Evolutionary conservation across 2,329 filamentous ascomycete genomes (phyloP).

Genomic region (Aspergillus floridensis): DNA sequence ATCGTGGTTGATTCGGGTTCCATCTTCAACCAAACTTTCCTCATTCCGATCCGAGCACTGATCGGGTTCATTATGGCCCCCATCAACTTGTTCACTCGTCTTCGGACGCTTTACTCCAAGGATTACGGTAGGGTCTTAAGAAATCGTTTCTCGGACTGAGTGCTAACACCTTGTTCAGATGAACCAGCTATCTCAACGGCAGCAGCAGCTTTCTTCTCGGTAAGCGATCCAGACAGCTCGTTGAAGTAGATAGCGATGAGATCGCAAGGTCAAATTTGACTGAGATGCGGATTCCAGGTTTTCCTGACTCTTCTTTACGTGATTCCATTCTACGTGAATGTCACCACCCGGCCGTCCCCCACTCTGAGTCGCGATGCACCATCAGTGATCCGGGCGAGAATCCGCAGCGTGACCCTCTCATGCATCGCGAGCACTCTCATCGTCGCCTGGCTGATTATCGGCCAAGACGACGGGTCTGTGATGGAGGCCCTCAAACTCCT

Average conservation of each 20-base stretch:
- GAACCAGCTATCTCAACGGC: constrained; percentile 38
- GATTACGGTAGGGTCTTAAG: constrained; percentile 25
- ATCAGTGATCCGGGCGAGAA: constrained; percentile 81
- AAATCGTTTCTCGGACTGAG: neutral
- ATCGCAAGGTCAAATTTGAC: neutral
- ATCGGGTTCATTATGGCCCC: constrained; percentile 30
- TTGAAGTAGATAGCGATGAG: neutral
- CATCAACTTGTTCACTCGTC: constrained; percentile 29
- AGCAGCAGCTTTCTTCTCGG: constrained; percentile 39
- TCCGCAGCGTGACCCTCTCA: constrained; percentile 74
- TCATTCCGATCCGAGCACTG: neutral
- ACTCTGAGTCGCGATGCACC: constrained; percentile 81
- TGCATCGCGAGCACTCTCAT: constrained; percentile 65
- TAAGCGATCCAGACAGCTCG: constrained; percentile 24
- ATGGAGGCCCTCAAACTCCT: constrained; percentile 65
- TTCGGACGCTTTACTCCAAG: constrained; percentile 35
- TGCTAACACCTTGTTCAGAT: constrained; percentile 24
- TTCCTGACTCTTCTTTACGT: constrained; percentile 88
- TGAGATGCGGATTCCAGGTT: constrained; percentile 49
- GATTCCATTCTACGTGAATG: constrained; percentile 81
- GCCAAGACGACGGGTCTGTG: constrained; percentile 50
- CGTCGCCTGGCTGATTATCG: constrained; percentile 65
- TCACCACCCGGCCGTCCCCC: constrained; percentile 73
- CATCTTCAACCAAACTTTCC: neutral
- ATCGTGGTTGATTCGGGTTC: neutral